Evolutionary conservation across 1,139 yeast species (phyloP).

Genomic region (Sugiyamaella sp.): DNA sequence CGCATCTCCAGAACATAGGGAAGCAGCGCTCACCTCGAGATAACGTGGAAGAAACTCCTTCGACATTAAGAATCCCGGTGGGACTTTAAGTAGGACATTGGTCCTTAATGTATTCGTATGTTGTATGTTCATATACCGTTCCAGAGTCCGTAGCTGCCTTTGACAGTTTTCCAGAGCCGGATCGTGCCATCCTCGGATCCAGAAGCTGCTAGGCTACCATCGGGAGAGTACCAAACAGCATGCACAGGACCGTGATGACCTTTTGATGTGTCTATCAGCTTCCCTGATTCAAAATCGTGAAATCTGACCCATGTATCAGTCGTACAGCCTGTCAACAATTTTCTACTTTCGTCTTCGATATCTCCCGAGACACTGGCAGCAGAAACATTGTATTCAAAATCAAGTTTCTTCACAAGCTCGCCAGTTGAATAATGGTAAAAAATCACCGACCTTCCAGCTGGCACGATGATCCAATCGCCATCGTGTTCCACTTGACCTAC

Average conservation of each 20-base stretch:
- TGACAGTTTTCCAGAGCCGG: constrained; percentile 55
- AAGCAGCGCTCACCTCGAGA: too few species aligned
- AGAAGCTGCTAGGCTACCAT: constrained; percentile 52
- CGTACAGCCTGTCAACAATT: constrained; percentile 40
- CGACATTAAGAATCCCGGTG: too few species aligned
- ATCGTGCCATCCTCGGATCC: constrained; percentile 74
- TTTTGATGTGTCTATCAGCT: constrained; percentile 37
- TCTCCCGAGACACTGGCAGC: constrained; percentile 38
- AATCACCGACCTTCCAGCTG: constrained; percentile 37
- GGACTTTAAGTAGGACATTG: too few species aligned
- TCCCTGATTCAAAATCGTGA: constrained; percentile 39
- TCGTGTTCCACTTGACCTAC: constrained; percentile 39
- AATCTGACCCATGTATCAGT: constrained; percentile 44
- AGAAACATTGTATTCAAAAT: constrained; percentile 39
- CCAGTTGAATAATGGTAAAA: constrained; percentile 34
- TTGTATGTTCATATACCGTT: constrained; percentile 8
- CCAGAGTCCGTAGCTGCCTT: constrained; percentile 45
- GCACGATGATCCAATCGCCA: constrained; percentile 34
- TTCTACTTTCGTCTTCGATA: constrained; percentile 26
- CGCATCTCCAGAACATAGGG: too few species aligned
- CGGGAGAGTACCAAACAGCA: constrained; percentile 43
- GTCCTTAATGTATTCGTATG: too few species aligned
- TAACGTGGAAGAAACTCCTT: too few species aligned
- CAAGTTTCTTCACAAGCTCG: constrained; percentile 30
- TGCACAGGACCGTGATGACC: constrained; percentile 48